Evolutionary conservation across 2,329 filamentous ascomycete genomes (phyloP), one percentile per base, ranked within the genome.

Genomic region (Trichoderma harzianum): DNA sequence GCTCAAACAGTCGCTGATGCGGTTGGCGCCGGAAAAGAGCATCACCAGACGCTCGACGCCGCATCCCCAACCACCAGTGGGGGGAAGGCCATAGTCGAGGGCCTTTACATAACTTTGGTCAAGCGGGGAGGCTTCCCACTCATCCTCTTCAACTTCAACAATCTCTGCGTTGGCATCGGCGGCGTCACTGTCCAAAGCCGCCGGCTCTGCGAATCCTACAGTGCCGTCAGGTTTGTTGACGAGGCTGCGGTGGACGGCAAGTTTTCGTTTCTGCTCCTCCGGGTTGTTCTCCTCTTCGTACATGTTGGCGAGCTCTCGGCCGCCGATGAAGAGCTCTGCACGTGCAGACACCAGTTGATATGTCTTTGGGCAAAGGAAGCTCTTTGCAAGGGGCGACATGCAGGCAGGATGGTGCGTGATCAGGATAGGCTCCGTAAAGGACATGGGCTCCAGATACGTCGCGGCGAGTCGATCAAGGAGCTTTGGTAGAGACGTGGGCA

Each of bases 221-320:
- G 74, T 75, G 5, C 80, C 81, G 51, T 81, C 76, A 2, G 77
- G 75, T 65, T 75, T 79, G 75, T 82, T 82, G 57, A 81, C 78
- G 24, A 82, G 77, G 30, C 76, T 79, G 32, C 82, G 80, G 75
- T 90, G 87, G 11, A 82, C 86, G 61, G 90, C 82, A 74, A 99
- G 94, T 81, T 99, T 99, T 70, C 88, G 86, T 60, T 93, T 87
- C 83, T 99, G 96, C 77, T 92, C 92, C 69, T 92, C 90, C 0
- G 96, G 96, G 66, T 93, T 93, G 81, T 99, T 99, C 80, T 99
- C 96, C 82, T 99, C 96, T 80, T 99, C 96, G 81, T 99, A 99
- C 84, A 95, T 97, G 81, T 99, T 99, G 73, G 95, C 93, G 36
- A 97, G 87, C 79, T 99, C 96, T 69, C 90, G 89, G 53, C 92